These are phyloP conservation scores for Rhododendron griersonianum DNA, from an alignment of 148 eudicot genomes.

Conservation along the genomic window DNA sequence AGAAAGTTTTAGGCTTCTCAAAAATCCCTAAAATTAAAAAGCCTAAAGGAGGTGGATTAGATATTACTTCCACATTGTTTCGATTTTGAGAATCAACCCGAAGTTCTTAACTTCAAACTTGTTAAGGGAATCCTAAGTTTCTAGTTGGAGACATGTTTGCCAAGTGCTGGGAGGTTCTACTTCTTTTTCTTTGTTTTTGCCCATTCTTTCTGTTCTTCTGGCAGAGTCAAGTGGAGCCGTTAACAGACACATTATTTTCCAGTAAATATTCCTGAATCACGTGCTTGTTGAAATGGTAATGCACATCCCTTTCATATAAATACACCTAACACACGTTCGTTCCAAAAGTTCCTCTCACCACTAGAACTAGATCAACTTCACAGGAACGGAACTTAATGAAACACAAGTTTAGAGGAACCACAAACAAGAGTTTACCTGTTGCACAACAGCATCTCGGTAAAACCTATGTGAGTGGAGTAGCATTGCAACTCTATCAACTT, in stretches of 20 bases:
- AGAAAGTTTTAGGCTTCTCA: neutral
- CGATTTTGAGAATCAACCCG: neutral
- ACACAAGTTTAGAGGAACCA: neutral
- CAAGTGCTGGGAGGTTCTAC: neutral
- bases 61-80: neutral
- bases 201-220: neutral
- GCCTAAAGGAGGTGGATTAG: neutral
- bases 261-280: neutral
- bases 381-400: neutral
- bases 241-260: neutral
- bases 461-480: constrained; percentile 85
- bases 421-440: constrained; percentile 53
- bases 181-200: neutral
- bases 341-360: neutral
- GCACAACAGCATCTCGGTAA: constrained; percentile 97
- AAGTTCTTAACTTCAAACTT: neutral
- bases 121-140: neutral
- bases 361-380: neutral
- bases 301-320: neutral
- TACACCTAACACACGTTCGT: neutral
- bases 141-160: neutral
- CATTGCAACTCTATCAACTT: constrained; percentile 93
- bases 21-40: neutral
- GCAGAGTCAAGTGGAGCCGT: neutral
- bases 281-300: neutral